Evolutionary conservation across 1,284 basidiomycete species (phyloP).

Genomic region (Exobasidium cylindrosporum): DNA sequence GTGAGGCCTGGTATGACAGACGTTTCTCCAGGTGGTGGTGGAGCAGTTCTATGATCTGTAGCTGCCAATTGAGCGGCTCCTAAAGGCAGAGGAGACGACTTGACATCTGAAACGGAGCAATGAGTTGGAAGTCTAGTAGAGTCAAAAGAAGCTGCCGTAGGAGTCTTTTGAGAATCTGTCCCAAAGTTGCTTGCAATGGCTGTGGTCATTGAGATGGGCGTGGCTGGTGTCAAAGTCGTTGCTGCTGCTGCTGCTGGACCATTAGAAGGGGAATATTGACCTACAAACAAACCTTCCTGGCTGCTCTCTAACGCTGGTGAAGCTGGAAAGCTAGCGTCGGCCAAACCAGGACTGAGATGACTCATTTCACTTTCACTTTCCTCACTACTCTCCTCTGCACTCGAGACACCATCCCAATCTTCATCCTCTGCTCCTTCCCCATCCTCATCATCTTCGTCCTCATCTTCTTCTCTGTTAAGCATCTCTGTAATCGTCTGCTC

Average conservation of each 20-base stretch:
- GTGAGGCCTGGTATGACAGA: constrained; percentile 10
- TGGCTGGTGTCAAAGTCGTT: neutral
- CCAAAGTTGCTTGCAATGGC: neutral
- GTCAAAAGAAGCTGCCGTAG: constrained; percentile 1
- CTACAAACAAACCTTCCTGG: neutral
- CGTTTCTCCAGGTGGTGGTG: neutral
- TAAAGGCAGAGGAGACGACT: constrained; percentile 3
- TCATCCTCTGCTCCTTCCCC: constrained; percentile 24
- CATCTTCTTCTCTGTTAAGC: constrained; percentile 52
- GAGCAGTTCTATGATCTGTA: neutral
- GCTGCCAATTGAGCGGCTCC: constrained; percentile 14
- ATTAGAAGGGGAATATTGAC: neutral
- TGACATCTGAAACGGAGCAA: neutral
- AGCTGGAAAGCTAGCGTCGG: neutral
- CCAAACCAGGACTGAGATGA: neutral
- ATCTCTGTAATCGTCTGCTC: constrained; percentile 78
- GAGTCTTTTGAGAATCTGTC: neutral
- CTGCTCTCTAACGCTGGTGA: constrained; percentile 6
- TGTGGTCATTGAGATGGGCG: neutral
- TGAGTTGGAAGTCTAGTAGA: neutral
- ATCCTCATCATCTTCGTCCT: constrained; percentile 48
- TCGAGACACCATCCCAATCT: constrained; percentile 14
- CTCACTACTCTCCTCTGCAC: constrained; percentile 1
- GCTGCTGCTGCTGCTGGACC: neutral
- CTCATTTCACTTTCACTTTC: constrained; percentile 8